Conservation (phyloP, 2,329 filamentous ascomycete genomes). For the Pseudonectria foliicola region DNA sequence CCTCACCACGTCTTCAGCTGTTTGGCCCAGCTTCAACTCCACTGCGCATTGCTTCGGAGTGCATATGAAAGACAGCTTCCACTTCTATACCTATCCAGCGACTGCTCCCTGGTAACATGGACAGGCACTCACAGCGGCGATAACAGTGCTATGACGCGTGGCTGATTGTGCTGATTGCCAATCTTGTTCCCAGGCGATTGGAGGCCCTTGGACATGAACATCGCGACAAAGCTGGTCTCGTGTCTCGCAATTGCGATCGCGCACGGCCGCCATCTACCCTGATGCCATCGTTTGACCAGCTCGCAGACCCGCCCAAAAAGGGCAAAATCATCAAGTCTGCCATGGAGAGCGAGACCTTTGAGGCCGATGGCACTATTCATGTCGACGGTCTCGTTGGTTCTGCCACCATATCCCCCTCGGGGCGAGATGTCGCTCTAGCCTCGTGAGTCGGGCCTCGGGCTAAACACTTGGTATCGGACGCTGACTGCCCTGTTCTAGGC, state of each 20-base stretch:
- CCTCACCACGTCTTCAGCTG: background rate
- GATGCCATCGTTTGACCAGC: slow-evolving; percentile 45
- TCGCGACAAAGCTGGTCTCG: slow-evolving; percentile 9
- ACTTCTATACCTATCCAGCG: too few species aligned
- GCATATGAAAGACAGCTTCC: too few species aligned
- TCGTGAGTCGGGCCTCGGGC: slow-evolving; percentile 48
- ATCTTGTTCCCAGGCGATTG: background rate
- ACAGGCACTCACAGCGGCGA: too few species aligned
- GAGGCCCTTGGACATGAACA: slow-evolving; percentile 7
- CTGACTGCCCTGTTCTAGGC: slow-evolving; percentile 35
- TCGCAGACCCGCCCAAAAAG: slow-evolving; percentile 42
- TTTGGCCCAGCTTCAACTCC: too few species aligned
- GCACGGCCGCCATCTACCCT: slow-evolving; percentile 15
- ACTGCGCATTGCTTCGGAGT: too few species aligned
- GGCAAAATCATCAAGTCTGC: slow-evolving; percentile 58
- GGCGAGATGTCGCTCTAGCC: slow-evolving; percentile 82
- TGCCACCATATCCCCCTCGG: slow-evolving; percentile 86
- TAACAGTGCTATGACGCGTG: too few species aligned
- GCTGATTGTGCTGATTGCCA: background rate
- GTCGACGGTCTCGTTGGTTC: slow-evolving; percentile 79
- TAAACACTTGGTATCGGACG: background rate
- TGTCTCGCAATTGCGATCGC: too few species aligned
- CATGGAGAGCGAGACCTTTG: slow-evolving; percentile 82
- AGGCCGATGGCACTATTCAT: slow-evolving; percentile 74
- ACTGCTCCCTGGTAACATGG: too few species aligned